These are phyloP conservation scores for Orbilia blumenaviensis DNA, from an alignment of 2,329 filamentous ascomycete species.

Conservation along the genomic window DNA sequence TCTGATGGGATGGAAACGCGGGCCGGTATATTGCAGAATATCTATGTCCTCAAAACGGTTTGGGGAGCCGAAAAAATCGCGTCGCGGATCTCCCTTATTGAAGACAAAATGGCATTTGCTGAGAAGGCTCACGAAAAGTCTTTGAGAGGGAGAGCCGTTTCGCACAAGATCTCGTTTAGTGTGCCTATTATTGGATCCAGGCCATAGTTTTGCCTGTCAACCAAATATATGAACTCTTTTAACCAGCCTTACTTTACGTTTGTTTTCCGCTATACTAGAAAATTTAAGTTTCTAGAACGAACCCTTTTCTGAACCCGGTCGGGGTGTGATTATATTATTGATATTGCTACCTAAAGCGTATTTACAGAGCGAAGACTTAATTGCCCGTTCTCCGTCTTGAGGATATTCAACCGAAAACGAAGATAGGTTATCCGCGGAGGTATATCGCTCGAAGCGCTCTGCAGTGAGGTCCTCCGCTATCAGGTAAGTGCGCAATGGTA, in stretches of 20 bases:
- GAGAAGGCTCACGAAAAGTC: conserved; percentile 34
- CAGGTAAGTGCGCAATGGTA: conserved; percentile 4
- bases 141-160: conserved; percentile 31
- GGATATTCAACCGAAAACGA: neutral
- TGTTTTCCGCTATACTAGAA: conserved; percentile 35
- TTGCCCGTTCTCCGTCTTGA: conserved; percentile 29
- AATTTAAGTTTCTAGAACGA: neutral
- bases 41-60: conserved; percentile 12
- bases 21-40: neutral
- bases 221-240: neutral
- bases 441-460: conserved; percentile 26
- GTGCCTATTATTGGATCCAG: neutral
- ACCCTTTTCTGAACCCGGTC: neutral
- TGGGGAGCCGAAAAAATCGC: conserved; percentile 2
- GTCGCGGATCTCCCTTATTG: too few relatives aligned
- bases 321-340: neutral
- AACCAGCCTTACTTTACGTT: conserved; percentile 26
- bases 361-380: conserved; percentile 34
- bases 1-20: conserved; percentile 11
- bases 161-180: conserved; percentile 19
- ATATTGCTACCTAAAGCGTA: neutral
- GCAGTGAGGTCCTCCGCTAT: conserved; percentile 14
- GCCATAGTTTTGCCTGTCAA: neutral
- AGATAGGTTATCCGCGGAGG: neutral
- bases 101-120: too few relatives aligned